A percentile compares a stretch with the other conserved stretches of the same genome.
Evolutionary conservation across 2,329 filamentous ascomycete genomes (phyloP).

Genomic region (Epichloe gansuensis): DNA sequence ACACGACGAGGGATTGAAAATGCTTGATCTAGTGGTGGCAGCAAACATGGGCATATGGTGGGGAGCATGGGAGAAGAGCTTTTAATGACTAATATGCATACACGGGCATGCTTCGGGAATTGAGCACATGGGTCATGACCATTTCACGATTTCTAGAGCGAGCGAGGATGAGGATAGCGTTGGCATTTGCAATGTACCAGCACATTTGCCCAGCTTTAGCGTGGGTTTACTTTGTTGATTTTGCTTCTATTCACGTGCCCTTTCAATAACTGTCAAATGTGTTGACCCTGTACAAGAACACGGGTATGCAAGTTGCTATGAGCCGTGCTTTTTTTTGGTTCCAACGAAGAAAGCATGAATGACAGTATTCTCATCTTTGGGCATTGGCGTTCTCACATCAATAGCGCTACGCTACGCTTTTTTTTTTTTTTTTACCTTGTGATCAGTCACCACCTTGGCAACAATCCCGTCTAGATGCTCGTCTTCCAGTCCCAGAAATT

Average conservation of each 20-base stretch:
- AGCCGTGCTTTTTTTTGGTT: no score
- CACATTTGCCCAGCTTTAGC: not conserved
- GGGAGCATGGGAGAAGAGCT: constrained; percentile 63
- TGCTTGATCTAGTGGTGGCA: constrained; percentile 86
- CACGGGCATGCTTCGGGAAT: not conserved
- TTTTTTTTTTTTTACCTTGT: not conserved
- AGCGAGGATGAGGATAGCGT: not conserved
- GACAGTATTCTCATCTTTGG: no score
- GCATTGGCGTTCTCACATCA: no score
- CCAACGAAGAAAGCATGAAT: no score
- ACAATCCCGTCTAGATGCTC: constrained; percentile 33
- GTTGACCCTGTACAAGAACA: no score
- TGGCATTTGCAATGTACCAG: not conserved
- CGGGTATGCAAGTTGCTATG: no score
- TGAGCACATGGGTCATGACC: not conserved
- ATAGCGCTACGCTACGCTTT: not conserved
- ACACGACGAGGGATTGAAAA: constrained; percentile 80
- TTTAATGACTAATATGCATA: constrained; percentile 12
- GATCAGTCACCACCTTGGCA: constrained; percentile 19
- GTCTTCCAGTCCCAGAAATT: constrained; percentile 31
- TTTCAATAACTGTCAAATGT: no score
- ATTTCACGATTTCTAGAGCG: not conserved
- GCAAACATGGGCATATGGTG: constrained; percentile 92
- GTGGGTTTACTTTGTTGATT: no score
- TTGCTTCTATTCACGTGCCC: no score